Evolutionary conservation across 2,329 filamentous ascomycete species (phyloP), one percentile per base, ranked within the genome.

Genomic region (Talaromyces sp.): DNA sequence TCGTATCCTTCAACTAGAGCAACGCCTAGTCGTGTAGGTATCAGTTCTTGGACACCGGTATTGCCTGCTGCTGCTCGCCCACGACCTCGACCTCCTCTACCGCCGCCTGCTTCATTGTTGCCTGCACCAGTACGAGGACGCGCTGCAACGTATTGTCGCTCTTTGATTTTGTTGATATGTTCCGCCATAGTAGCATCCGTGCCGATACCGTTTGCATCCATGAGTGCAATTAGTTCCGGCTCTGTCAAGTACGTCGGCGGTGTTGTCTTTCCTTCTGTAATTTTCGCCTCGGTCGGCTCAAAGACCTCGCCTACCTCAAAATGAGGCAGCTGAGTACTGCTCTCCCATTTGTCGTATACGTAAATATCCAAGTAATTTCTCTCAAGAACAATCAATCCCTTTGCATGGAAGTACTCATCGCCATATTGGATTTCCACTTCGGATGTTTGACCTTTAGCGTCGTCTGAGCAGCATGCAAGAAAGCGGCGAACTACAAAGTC

Each of bases 151-250:
- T 99, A 99, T 65, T 92, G 82, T 60, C 94, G 81, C 59, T 92
- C 85, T 73, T 97, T 91, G 66, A 99, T 96, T 74, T 93, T 99
- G 60, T 89, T 86, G 67, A 99, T 99, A 70, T 99, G 94, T 67
- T 99, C 94, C 0, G 94, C 94, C 94, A 99, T 99, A 1, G 94
- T 99, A 6, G 94, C 94, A 76, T 99, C 94, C 9, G 94, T 99
- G 11, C 94, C 94, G 63, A 99, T 99, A 2, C 94, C 94, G 70
- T 99, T 99, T 45, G 91, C 92, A 75, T 99, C 94, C 94, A 99
- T 99, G 10, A 99, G 82, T 2, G 88, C 89, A 69, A 99, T 96
- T 25, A 99, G 80, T 70, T 99, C 94, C 0, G 94, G 92, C 70
- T 99, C 94, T 0, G 94, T 97, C 31, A 99, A 80, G 70, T 96